Conservation (phyloP, 2,329 filamentous ascomycete species). For the Trichoderma breve region DNA sequence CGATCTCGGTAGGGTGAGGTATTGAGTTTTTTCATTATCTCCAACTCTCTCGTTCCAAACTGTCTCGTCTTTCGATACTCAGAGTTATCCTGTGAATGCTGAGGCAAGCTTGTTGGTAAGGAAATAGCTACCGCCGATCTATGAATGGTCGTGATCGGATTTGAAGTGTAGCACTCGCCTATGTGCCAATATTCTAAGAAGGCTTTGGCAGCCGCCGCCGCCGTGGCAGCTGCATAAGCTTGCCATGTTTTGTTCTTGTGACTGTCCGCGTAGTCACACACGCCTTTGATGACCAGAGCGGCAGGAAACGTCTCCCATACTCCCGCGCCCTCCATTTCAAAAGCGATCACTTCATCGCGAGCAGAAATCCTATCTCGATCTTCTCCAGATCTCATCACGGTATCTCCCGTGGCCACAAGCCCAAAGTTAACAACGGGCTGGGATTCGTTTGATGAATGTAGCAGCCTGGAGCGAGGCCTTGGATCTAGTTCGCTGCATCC, state of each 20-base stretch:
- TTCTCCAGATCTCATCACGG: conserved; percentile 38
- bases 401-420: conserved; percentile 29
- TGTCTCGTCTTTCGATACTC: not conserved
- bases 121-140: not conserved
- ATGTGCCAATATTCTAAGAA: not conserved
- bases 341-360: conserved; percentile 16
- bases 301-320: conserved; percentile 31
- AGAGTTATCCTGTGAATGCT: not conserved
- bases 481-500: not conserved
- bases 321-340: conserved; percentile 35
- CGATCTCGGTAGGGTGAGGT: conserved; percentile 21
- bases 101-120: fast-evolving
- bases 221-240: not conserved
- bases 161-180: not conserved
- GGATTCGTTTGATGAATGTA: fast-evolving
- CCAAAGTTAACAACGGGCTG: not conserved
- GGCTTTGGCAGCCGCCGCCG: not conserved
- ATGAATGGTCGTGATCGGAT: not conserved
- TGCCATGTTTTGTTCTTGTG: not conserved
- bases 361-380: conserved; percentile 34
- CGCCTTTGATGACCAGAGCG: conserved; percentile 23
- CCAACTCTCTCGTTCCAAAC: not conserved
- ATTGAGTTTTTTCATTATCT: not conserved
- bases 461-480: not conserved
- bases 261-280: not conserved